Conservation (phyloP, 169 alveolate species). For the Babesia sp. region DNA sequence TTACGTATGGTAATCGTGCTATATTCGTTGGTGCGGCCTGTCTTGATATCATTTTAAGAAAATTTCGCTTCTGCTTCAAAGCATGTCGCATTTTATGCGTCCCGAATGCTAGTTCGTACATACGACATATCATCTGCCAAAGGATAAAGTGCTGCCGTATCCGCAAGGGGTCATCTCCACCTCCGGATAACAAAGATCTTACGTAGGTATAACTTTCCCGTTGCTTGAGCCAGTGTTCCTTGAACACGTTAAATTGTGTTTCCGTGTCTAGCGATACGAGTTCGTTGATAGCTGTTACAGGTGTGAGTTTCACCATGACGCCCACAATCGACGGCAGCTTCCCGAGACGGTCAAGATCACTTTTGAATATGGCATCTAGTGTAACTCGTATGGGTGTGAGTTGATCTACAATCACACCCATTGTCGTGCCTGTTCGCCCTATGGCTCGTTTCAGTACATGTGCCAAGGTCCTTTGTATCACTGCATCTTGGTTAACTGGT, state of each 20-base stretch:
- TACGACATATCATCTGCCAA: constrained; percentile 43
- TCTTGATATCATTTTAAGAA: background rate
- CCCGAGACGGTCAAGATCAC: constrained; percentile 21
- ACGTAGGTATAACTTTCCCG: background rate
- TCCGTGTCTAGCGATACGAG: background rate
- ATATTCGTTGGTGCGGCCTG: constrained; percentile 7
- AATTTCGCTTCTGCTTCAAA: constrained; percentile 28
- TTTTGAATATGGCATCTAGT: constrained; percentile 30
- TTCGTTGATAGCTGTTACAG: constrained; percentile 19
- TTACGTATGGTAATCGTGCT: constrained; percentile 6
- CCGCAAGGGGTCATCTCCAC: constrained; percentile 1
- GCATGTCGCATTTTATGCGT: constrained; percentile 7
- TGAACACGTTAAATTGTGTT: constrained; percentile 14
- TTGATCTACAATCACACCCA: background rate
- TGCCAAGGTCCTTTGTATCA: background rate
- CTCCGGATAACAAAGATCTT: background rate
- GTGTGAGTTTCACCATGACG: constrained; percentile 33
- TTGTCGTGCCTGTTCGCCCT: background rate
- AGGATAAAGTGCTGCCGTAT: constrained; percentile 7
- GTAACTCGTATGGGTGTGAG: constrained; percentile 24
- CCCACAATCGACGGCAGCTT: constrained; percentile 33
- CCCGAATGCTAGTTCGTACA: constrained; percentile 50
- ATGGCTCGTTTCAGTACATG: constrained; percentile 7
- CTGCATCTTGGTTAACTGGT: background rate
- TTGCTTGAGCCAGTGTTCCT: background rate